Evolutionary conservation across 306 rosid species (phyloP).

Genomic region (Dicorynia guianensis): DNA sequence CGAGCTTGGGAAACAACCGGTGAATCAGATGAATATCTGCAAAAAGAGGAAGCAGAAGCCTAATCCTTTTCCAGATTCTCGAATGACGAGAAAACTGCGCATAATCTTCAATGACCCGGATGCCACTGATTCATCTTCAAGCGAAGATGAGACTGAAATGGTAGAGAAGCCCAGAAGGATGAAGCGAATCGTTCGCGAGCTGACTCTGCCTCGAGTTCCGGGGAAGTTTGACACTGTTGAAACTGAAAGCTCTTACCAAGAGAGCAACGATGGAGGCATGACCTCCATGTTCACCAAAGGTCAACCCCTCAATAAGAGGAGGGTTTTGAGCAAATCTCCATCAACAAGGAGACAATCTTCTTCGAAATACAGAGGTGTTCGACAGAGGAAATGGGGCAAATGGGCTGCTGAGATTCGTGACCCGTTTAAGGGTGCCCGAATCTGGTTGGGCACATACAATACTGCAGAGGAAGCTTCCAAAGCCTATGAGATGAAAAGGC

Average conservation of each 20-base stretch:
- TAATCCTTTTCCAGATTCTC: constrained; percentile 21
- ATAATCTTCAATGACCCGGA: constrained; percentile 68
- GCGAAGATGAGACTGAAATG: constrained; percentile 62
- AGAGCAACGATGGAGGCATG: constrained; percentile 36
- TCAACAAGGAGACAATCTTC: constrained; percentile 36
- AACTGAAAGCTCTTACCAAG: constrained; percentile 48
- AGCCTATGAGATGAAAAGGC: constrained; percentile 68
- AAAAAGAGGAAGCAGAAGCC: constrained; percentile 35
- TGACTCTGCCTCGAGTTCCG: constrained; percentile 44
- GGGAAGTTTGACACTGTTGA: neutral
- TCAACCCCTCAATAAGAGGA: constrained; percentile 33
- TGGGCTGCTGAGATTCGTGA: constrained; percentile 98
- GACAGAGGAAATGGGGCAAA: constrained; percentile 85
- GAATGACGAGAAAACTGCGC: constrained; percentile 58
- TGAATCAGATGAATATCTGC: constrained; percentile 1
- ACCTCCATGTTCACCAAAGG: neutral
- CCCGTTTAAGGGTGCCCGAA: constrained; percentile 56
- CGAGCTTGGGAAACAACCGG: constrained; percentile 36
- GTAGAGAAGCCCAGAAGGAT: neutral
- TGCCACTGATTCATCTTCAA: constrained; percentile 77
- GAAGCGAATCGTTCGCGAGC: constrained; percentile 47
- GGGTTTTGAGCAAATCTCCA: constrained; percentile 29
- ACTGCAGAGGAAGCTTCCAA: constrained; percentile 80
- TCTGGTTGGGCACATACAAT: constrained; percentile 84
- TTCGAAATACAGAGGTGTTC: constrained; percentile 70